A percentile compares a stretch with the other conserved stretches of the same genome.
Conservation (phyloP, 345 rosid genomes). For the Boechera retrofracta region DNA sequence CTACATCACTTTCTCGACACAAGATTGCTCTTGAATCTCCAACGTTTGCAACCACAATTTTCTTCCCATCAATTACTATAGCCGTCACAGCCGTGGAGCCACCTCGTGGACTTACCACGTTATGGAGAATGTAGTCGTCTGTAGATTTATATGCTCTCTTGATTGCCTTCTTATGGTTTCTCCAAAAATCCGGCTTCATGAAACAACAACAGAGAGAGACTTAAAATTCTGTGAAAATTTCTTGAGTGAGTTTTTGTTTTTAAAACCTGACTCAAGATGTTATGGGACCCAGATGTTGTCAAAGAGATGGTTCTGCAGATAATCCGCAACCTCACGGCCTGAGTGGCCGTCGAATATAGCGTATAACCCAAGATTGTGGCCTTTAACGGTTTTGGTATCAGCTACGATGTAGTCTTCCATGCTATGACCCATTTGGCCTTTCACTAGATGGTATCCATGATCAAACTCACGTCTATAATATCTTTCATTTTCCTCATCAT, state of each 20-base stretch:
- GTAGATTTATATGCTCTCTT: slow-evolving; percentile 52
- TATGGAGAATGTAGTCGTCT: slow-evolving; percentile 49
- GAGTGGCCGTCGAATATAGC: slow-evolving; percentile 68
- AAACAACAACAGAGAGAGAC: not conserved
- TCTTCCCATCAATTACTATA: slow-evolving; percentile 50
- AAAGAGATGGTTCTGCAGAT: slow-evolving; percentile 55
- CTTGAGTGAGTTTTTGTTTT: not conserved
- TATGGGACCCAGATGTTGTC: slow-evolving; percentile 40
- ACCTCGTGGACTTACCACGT: slow-evolving; percentile 50
- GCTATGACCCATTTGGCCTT: slow-evolving; percentile 57
- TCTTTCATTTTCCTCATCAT: slow-evolving; percentile 18
- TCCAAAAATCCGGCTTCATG: slow-evolving; percentile 57
- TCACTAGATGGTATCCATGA: slow-evolving; percentile 58
- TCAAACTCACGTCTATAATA: slow-evolving; percentile 26
- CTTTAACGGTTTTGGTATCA: slow-evolving; percentile 45
- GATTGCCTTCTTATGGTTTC: slow-evolving; percentile 44
- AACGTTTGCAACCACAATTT: slow-evolving; percentile 57
- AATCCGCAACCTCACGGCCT: slow-evolving; percentile 55
- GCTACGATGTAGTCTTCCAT: slow-evolving; percentile 66
- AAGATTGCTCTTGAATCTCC: slow-evolving; percentile 61
- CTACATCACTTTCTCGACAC: slow-evolving; percentile 43
- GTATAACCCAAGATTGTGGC: slow-evolving; percentile 52
- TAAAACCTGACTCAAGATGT: slow-evolving; percentile 51
- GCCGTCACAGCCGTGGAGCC: slow-evolving; percentile 63
- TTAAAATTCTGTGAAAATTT: not conserved